Conservation (phyloP, 129 eudicot species). For the Chrysanthemum lavandulifolium region DNA sequence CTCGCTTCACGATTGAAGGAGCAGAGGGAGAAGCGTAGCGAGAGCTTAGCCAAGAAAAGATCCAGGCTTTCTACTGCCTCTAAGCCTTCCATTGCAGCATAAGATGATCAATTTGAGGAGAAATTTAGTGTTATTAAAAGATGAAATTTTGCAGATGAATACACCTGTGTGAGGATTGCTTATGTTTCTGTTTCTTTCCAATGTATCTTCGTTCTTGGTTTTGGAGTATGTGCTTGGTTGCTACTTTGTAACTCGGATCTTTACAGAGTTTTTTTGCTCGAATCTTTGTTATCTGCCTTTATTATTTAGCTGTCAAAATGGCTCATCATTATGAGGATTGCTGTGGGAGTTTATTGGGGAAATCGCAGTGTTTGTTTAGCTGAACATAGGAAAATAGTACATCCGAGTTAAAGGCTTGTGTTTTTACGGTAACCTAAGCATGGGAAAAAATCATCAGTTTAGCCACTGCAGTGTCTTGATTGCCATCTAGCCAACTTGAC, state of each 20-base stretch:
- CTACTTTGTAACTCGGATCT: not conserved
- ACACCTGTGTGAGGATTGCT: no score
- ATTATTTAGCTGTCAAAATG: no score
- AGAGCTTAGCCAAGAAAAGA: slow-evolving; percentile 74
- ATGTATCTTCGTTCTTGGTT: not conserved
- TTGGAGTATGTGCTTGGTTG: slow-evolving; percentile 4
- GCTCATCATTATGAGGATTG: no score
- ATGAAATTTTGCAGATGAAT: slow-evolving; percentile 10
- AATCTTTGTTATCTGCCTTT: no score
- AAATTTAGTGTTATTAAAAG: not conserved
- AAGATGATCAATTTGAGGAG: not conserved
- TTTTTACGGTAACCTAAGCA: no score
- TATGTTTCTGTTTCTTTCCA: not conserved
- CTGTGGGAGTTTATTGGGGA: no score
- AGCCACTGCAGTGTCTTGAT: no score
- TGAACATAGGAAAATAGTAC: no score
- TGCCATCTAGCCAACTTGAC: no score
- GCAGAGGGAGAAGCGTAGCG: slow-evolving; percentile 68
- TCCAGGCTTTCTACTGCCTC: slow-evolving; percentile 64
- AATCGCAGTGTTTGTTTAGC: no score
- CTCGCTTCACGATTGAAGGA: slow-evolving; percentile 74
- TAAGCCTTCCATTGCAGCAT: slow-evolving; percentile 47
- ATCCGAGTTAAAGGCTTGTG: no score
- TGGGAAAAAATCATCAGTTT: no score
- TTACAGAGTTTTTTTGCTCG: not conserved